These are phyloP conservation scores for Aspergillus hiratsukae DNA, from an alignment of 2,329 filamentous ascomycete species.

Conservation along the genomic window DNA sequence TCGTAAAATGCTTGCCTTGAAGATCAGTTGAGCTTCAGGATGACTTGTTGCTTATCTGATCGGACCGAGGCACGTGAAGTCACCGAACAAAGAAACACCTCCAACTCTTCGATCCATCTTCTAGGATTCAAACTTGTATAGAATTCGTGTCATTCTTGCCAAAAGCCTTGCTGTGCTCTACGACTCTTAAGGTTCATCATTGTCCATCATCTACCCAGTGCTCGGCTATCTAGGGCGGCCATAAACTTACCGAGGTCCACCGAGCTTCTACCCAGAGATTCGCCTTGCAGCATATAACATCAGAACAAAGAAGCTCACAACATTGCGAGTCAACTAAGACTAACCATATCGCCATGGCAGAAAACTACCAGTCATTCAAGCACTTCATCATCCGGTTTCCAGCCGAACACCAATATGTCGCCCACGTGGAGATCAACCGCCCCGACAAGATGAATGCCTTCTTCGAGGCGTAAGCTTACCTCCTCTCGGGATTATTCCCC, in stretches of 20 bases:
- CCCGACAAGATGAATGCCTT: conserved; percentile 86
- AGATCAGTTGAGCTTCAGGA: background rate
- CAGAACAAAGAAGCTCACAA: background rate
- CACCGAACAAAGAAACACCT: background rate
- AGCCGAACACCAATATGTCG: conserved; percentile 57
- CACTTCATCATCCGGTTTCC: conserved; percentile 74
- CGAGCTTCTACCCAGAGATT: background rate
- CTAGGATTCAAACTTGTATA: background rate
- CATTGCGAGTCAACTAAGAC: background rate
- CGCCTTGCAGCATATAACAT: background rate
- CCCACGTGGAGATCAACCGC: conserved; percentile 89
- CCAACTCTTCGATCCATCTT: background rate
- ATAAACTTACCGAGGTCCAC: background rate
- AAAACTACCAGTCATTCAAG: conserved; percentile 30
- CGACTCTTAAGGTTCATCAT: background rate
- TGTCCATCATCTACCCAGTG: background rate
- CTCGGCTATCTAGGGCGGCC: background rate
- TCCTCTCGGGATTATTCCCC: background rate
- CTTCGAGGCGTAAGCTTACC: conserved; percentile 54
- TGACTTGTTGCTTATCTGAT: background rate
- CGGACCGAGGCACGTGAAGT: conserved; percentile 17
- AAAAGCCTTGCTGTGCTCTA: background rate
- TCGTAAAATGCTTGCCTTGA: background rate
- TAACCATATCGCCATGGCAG: conserved; percentile 14
- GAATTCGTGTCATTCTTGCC: background rate